Evolutionary conservation across 805 yeast species (phyloP).

Genomic region (Suhomyces emberorum): DNA sequence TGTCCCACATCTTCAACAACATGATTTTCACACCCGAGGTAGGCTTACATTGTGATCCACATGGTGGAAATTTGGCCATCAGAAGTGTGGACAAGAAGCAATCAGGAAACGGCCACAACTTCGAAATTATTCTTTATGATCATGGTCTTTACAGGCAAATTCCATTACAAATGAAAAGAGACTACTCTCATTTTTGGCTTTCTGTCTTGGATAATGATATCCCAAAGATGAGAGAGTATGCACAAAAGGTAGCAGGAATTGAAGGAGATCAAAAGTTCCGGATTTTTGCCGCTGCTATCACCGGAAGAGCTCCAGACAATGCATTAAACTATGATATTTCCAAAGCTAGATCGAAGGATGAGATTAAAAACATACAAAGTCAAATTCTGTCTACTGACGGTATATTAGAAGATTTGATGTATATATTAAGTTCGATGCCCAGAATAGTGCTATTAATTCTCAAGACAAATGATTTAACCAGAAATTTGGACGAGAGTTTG

Average conservation of each 20-base stretch:
- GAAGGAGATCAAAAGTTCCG: slow-evolving; percentile 70
- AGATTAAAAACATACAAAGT: slow-evolving; percentile 62
- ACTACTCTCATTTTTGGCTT: slow-evolving; percentile 91
- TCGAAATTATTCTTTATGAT: slow-evolving; percentile 89
- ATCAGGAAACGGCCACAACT: slow-evolving; percentile 55
- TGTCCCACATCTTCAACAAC: slow-evolving; percentile 86
- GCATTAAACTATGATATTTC: slow-evolving; percentile 63
- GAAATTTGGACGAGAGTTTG: slow-evolving; percentile 82
- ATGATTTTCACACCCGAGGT: slow-evolving; percentile 95
- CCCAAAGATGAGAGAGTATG: slow-evolving; percentile 65
- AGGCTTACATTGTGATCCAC: slow-evolving; percentile 96
- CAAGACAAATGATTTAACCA: slow-evolving; percentile 90
- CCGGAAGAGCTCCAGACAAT: slow-evolving; percentile 84
- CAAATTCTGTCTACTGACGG: slow-evolving; percentile 58
- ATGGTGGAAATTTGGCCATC: slow-evolving; percentile 93
- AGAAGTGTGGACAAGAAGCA: slow-evolving; percentile 28
- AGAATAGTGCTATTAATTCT: slow-evolving; percentile 78
- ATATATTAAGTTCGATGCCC: slow-evolving; percentile 75
- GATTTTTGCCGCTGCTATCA: slow-evolving; percentile 86
- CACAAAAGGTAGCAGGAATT: slow-evolving; percentile 75
- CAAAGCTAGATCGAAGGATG: slow-evolving; percentile 53
- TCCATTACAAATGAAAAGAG: slow-evolving; percentile 68
- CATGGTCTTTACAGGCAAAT: slow-evolving; percentile 92
- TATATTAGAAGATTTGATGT: slow-evolving; percentile 72
- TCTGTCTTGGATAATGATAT: slow-evolving; percentile 73